Base-by-base conservation (phyloP, 495 filamentous ascomycete species). In the Penicillium coffeae region DNA sequence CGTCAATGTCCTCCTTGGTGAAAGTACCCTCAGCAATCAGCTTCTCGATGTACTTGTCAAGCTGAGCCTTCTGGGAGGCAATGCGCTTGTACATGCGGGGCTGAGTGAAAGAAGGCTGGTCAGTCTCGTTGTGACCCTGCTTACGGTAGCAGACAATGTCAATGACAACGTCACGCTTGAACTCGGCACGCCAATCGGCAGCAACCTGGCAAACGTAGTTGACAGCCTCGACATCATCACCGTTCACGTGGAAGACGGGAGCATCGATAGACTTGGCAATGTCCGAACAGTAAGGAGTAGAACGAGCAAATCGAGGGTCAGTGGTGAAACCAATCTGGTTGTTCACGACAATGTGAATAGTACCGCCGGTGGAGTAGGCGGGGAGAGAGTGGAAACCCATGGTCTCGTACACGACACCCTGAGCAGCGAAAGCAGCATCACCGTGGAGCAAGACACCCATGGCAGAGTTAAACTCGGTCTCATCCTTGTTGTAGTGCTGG, bases 281-380 rank as follows among this genome's bases (percentile, higher is more conserved):
- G 69, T 98, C 93, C 14, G 93, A 96, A 74, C 93, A 98, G 79
- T 98, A 98, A 46, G 93, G 88, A 39, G 93, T 98, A 18, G 93
- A 98, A 56, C 93, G 90, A 57, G 93, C 81, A 66, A 92, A 97
- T 48, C 93, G 90, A 55, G 93, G 93, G 66, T 98, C 93, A n/a
- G 93, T 98, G 45, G 93, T 98, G 79, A 98, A 98, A 66, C 93
- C 93, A 66, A 98, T 98, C 77, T 98, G 93, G 80, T 98, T 98
- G 83, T 98, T 98, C 56, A 97, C 90, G 40, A 98, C 83, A 54
- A 98, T 76, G 72, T 98, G 93, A 65, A 98, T 89, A 42, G 93
- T 98, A 59, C 93, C 93, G 59, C 93, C 93, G 42, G 94, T 97
- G 18, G 92, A 95, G 76, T 95, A 98, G 35, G 86, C 87, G 22